Evolutionary conservation across 768 basidiomycete genomes (phyloP), one percentile per base, ranked within the genome.

Genomic region (Neoboletus magnificus): DNA sequence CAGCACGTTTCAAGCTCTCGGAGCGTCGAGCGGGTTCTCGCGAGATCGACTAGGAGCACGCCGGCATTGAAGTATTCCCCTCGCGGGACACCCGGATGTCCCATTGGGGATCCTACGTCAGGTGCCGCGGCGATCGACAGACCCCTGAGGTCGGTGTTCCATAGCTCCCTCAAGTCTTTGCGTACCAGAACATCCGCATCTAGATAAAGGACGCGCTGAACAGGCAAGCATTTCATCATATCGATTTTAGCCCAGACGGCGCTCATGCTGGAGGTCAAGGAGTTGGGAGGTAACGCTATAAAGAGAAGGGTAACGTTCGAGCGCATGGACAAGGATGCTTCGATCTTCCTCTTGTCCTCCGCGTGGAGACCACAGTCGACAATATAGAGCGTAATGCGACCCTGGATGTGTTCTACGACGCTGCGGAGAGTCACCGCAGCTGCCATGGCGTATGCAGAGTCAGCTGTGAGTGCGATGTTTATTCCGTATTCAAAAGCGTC

Each of bases 51-150:
- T 11, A 84, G 66, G 51, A 85, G 58, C 12, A 85, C 80, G 0
- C 82, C 82, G 0, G 80, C 78, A 41, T 83, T 85, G 72, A 83
- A 83, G 58, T 82, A 83, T 9, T 71, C 68, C 1, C 55, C 61
- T 25, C 55, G 49, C 9, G 66, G 62, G n/a, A 73, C 41, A 5
- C 56, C 70, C 1, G 66, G 64, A 59, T 82, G 78, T 0, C 82
- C 82, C 66, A 73, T 69, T 0, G 82, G 82, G 52, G 63, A 71
- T 3, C 82, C 82, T 22, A 84, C 71, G 63, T 85, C 82, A 4
- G 65, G 58, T 12, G 59, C 74, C 2, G 82, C 82, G 2, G 73
- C 81, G 25, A 84, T 54, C 5, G 71, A 32, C n/a, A 66, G 71
- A 9, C 74, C 78, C 7, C 58, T 39, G 44, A 83, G 66, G 62